phyloP scores from a whole-genome alignment of 2,329 filamentous ascomycete genomes.

The Blastomyces percursus region DNA sequence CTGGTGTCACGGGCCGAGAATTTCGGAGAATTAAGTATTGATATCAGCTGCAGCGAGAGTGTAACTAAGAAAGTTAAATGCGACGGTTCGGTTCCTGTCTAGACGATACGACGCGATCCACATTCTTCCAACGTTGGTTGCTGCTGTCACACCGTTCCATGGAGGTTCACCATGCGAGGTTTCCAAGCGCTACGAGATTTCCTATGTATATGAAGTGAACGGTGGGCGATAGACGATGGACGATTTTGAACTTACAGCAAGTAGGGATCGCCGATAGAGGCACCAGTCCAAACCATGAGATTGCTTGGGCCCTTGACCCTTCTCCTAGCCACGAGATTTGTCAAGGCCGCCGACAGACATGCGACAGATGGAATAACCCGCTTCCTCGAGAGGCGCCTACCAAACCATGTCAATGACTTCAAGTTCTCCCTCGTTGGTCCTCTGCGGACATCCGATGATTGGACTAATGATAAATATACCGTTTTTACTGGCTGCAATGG shows the following conservation, averaged over 20 bases:
- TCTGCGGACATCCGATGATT: slow-evolving; percentile 2
- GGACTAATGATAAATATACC: slow-evolving; percentile 16
- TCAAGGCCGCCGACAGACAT: background rate
- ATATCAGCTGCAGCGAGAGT: background rate
- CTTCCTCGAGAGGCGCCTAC: slow-evolving; percentile 19
- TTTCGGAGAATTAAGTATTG: background rate
- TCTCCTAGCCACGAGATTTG: background rate
- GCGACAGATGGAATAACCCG: slow-evolving; percentile 18
- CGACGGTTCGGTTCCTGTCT: background rate
- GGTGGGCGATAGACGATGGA: background rate
- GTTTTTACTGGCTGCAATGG: slow-evolving; percentile 17
- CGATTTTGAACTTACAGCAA: background rate
- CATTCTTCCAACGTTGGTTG: background rate
- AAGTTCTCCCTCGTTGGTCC: slow-evolving; percentile 15
- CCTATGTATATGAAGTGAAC: background rate
- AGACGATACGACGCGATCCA: background rate
- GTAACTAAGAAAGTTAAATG: background rate
- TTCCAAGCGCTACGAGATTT: background rate
- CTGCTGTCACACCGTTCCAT: background rate
- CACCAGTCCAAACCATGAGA: background rate
- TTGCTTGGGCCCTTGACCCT: background rate
- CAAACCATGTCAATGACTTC: slow-evolving; percentile 17
- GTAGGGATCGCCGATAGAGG: background rate
- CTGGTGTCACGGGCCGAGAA: background rate
- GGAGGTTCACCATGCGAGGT: background rate